Conservation (phyloP, 2,329 filamentous ascomycete species). For the Penicillium sp. region DNA sequence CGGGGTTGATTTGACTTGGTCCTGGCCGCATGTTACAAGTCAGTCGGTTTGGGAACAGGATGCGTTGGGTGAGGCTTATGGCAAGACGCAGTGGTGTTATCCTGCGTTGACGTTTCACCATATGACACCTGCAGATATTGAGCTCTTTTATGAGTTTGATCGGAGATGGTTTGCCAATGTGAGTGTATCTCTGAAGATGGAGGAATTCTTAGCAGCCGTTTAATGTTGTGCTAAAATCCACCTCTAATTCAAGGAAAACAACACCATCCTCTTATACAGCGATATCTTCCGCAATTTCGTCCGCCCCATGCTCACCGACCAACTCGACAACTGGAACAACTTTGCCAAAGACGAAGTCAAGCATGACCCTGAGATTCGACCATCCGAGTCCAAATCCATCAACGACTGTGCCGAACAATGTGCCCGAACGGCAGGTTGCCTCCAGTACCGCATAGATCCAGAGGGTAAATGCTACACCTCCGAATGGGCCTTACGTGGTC, state of each 20-base stretch:
- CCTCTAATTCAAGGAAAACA: slow-evolving; percentile 22
- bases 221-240: not conserved
- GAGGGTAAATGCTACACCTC: slow-evolving; percentile 26
- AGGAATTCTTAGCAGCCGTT: too few relatives aligned
- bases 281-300: slow-evolving; percentile 34
- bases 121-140: slow-evolving; percentile 37
- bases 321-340: slow-evolving; percentile 30
- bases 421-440: slow-evolving; percentile 22
- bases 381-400: slow-evolving; percentile 13
- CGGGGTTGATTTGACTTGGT: slow-evolving; percentile 46
- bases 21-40: slow-evolving; percentile 34
- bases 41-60: slow-evolving; percentile 36
- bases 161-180: slow-evolving; percentile 36
- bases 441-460: slow-evolving; percentile 28
- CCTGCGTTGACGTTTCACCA: slow-evolving; percentile 39
- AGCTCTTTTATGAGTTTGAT: slow-evolving; percentile 35
- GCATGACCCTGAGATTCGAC: slow-evolving; percentile 13
- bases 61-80: slow-evolving; percentile 28
- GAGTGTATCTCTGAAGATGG: slow-evolving; percentile 10
- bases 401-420: slow-evolving; percentile 32
- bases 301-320: slow-evolving; percentile 25
- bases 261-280: slow-evolving; percentile 27
- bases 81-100: slow-evolving; percentile 34
- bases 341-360: slow-evolving; percentile 15
- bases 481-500: slow-evolving; percentile 23